Conservation (phyloP, 352 stramenopile genomes). For the Aphanomyces stellatus region DNA sequence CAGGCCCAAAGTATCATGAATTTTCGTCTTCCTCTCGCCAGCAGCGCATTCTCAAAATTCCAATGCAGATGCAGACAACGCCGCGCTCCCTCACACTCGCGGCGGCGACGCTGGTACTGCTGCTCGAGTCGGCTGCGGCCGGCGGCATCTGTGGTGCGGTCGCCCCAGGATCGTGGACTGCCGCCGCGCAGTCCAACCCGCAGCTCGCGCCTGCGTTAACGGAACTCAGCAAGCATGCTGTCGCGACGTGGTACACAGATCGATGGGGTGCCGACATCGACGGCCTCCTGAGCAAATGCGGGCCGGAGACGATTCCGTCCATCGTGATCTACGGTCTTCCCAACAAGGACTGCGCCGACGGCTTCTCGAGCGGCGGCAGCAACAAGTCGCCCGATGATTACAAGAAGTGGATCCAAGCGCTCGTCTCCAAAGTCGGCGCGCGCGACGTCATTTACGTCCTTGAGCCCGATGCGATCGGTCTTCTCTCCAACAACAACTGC, state of each 20-base stretch:
- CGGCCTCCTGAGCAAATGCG: constrained; percentile 22
- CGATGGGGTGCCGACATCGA: constrained; percentile 18
- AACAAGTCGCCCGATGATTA: constrained; percentile 29
- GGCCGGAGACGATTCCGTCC: constrained; percentile 20
- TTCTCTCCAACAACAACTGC: constrained; percentile 35
- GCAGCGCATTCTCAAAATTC: no score
- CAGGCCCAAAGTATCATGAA: no score
- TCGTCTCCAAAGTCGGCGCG: constrained; percentile 15
- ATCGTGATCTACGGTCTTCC: constrained; percentile 31
- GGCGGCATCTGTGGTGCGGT: constrained; percentile 19
- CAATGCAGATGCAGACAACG: no score
- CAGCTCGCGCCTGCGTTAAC: constrained; percentile 26
- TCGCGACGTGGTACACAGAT: constrained; percentile 48
- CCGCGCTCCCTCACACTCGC: no score
- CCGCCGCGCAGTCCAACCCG: constrained; percentile 38
- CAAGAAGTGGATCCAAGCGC: constrained; percentile 22
- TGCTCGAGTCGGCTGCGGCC: background rate
- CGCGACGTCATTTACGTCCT: constrained; percentile 45
- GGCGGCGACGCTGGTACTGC: no score
- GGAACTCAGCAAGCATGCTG: constrained; percentile 35
- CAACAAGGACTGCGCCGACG: constrained; percentile 29
- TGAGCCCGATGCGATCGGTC: constrained; percentile 47
- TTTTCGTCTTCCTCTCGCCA: no score
- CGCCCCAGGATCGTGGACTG: constrained; percentile 32
- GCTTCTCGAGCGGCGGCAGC: constrained; percentile 23